These are phyloP conservation scores for Ascomycota sp. DNA, from an alignment of 2,329 filamentous ascomycete species.

Conservation along the genomic window DNA sequence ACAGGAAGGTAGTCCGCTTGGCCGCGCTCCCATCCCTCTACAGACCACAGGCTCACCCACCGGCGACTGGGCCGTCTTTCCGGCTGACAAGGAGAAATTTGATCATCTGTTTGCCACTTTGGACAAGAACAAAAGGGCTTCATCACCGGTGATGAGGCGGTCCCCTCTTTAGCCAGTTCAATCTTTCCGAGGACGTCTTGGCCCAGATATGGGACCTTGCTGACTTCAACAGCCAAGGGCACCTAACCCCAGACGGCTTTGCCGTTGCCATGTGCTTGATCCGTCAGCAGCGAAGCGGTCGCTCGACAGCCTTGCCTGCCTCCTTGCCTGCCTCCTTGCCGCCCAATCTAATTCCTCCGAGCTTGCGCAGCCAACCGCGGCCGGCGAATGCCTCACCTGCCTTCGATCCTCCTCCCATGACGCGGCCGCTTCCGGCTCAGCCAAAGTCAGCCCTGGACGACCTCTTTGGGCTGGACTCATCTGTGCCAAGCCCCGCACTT, in stretches of 20 bases:
- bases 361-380: slow-evolving; percentile 46
- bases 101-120: slow-evolving; percentile 70
- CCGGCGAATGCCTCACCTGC: slow-evolving; percentile 30
- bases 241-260: slow-evolving; percentile 74
- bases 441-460: slow-evolving; percentile 80
- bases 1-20: slow-evolving; percentile 37
- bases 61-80: slow-evolving; percentile 60
- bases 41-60: slow-evolving; percentile 16
- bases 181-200: slow-evolving; percentile 68
- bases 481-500: slow-evolving; percentile 22
- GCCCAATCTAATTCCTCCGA: slow-evolving; percentile 65
- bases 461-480: slow-evolving; percentile 75
- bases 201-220: slow-evolving; percentile 95
- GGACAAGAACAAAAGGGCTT: slow-evolving; percentile 65
- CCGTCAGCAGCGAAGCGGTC: slow-evolving; percentile 62
- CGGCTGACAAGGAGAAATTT: slow-evolving; percentile 71
- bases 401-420: slow-evolving; percentile 25
- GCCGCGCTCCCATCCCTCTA: slow-evolving; percentile 25
- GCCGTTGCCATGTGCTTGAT: slow-evolving; percentile 96
- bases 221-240: slow-evolving; percentile 79
- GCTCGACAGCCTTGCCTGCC: too few species aligned
- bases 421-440: slow-evolving; percentile 16
- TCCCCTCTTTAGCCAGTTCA: slow-evolving; percentile 80
- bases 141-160: slow-evolving; percentile 86
- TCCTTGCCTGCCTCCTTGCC: slow-evolving; percentile 60